phyloP scores from a whole-genome alignment of 2,329 filamentous ascomycete species.

The Fusarium acutatum region DNA sequence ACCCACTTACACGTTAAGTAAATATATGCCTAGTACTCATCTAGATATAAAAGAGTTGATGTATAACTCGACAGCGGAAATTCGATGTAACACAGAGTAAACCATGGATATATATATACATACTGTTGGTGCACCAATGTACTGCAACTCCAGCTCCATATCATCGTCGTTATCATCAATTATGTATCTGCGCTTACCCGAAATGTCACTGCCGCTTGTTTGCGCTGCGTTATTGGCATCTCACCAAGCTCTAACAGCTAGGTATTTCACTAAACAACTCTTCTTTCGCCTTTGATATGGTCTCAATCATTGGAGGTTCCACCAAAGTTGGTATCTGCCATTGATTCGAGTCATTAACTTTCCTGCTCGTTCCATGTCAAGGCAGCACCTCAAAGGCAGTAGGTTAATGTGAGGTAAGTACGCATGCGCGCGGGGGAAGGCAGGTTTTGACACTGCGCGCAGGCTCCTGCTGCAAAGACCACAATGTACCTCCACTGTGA shows the following conservation, averaged over 20 bases:
- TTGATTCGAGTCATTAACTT: neutral
- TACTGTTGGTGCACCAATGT: neutral
- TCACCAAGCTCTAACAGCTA: neutral
- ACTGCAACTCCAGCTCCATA: neutral
- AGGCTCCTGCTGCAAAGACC: conserved; percentile 16
- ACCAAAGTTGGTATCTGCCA: neutral
- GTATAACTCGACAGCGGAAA: neutral
- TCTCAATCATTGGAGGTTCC: neutral
- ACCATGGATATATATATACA: neutral
- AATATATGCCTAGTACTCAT: neutral
- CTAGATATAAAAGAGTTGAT: neutral
- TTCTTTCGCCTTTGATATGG: neutral
- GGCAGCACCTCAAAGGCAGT: neutral
- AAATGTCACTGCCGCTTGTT: neutral
- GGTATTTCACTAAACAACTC: neutral
- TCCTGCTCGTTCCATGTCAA: neutral
- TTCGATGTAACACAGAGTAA: neutral
- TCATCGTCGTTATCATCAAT: neutral
- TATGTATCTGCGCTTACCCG: neutral
- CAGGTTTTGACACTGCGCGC: conserved; percentile 1
- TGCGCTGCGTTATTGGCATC: conserved; percentile 9
- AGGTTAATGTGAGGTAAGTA: neutral
- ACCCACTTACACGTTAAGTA: neutral
- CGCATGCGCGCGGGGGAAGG: neutral
- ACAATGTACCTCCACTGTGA: conserved; percentile 12